Evolutionary conservation across 2,329 filamentous ascomycete genomes (phyloP).

Genomic region (Diaporthe sp.): DNA sequence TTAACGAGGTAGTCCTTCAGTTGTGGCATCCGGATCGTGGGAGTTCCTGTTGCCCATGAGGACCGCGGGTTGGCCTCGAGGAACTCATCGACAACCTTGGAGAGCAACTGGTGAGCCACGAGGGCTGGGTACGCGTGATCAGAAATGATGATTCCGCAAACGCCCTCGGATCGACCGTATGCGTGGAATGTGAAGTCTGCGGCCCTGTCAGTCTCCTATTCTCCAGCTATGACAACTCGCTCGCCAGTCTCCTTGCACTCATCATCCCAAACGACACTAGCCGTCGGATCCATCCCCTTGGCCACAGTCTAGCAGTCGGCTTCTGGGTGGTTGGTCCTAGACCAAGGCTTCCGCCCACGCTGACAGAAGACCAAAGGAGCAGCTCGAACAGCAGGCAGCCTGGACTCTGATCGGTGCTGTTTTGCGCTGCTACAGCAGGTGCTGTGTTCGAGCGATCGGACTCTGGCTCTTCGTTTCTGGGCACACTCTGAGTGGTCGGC

Average conservation of each 20-base stretch:
- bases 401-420: background rate
- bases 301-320: background rate
- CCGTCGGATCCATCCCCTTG: background rate
- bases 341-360: background rate
- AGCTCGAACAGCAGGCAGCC: background rate
- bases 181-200: constrained; percentile 79
- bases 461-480: accelerated
- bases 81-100: constrained; percentile 91
- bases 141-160: constrained; percentile 81
- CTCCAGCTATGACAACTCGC: background rate
- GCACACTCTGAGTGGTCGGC: background rate
- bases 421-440: background rate
- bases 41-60: constrained; percentile 68
- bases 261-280: background rate
- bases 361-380: background rate
- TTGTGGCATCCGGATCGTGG: constrained; percentile 72
- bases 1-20: constrained; percentile 79
- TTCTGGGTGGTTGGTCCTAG: background rate
- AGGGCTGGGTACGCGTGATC: constrained; percentile 73
- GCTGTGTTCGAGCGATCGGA: background rate
- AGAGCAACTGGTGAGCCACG: constrained; percentile 59
- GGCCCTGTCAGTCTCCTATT: background rate
- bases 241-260: background rate
- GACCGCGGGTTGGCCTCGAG: constrained; percentile 78
- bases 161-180: constrained; percentile 79